Evolutionary conservation across 257 asterid species (phyloP), one percentile per base, ranked within the genome.

Genomic region (Cinchona pubescens): DNA sequence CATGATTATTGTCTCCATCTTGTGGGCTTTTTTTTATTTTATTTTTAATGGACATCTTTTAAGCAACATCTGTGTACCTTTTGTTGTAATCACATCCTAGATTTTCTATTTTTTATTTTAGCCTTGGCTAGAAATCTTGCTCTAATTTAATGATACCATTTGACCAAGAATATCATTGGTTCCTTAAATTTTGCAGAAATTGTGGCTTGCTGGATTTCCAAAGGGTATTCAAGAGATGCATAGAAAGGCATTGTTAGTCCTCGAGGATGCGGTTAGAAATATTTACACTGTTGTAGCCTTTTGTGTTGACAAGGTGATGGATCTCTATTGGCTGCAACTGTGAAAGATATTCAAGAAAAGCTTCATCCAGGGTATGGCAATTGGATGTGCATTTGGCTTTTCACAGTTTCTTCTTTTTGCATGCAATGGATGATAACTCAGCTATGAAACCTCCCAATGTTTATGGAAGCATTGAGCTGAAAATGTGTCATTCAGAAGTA

Each of bases 201-300:
- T 95, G 81, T 95, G 99, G 99, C 98, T 95, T 76, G 98, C 97
- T 86, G 99, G 99, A 78, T 95, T 95, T 83, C 92, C 99, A 15
- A 95, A 91, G 83, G 99, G 99, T 76, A 92, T 95, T 69, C 99
- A 95, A 82, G 99, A 95, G 85, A 95, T 95, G 99, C 99, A 95
- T 64, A 86, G 99, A 88, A 95, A 92, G 85, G 99, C 98, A 75
- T 95, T 98, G 53, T 84, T 95, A 83, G 99, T 92, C 59, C 88
- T 95, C 74, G 98, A 95, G 86, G 99, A 95, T 79, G 97, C 99
- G 25, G 99, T 95, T 76, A n/a, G n/a, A n/a, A n/a, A n/a, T n/a
- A n/a, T n/a, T n/a, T n/a, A n/a, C n/a, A n/a, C n/a, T n/a, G n/a
- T n/a, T n/a, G n/a, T n/a, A n/a, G n/a, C n/a, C n/a, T n/a, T n/a